Percentiles rank a stretch among this genome's conserved stretches.
Evolutionary conservation across 768 basidiomycete species (phyloP).

Genomic region (Suillus ampliporus): DNA sequence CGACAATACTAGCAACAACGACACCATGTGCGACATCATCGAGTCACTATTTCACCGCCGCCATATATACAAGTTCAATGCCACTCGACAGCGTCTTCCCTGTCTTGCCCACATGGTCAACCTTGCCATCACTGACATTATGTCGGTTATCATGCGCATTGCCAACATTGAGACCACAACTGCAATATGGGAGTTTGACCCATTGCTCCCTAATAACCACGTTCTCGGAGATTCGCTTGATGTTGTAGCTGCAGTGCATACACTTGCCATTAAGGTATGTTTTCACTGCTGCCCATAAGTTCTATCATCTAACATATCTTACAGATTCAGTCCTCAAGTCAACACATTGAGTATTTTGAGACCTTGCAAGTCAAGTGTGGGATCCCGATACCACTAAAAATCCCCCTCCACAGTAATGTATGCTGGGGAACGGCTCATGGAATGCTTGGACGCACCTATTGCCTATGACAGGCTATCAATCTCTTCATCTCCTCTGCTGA

Average conservation of each 20-base stretch:
- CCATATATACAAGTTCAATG: conserved; percentile 14
- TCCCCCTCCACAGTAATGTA: conserved; percentile 30
- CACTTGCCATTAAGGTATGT: conserved; percentile 13
- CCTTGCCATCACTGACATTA: conserved; percentile 30
- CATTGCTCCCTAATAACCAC: conserved; percentile 23
- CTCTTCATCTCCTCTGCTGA: conserved; percentile 12
- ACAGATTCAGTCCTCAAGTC: conserved; percentile 30
- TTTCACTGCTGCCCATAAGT: conserved; percentile 29
- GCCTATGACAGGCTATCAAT: conserved; percentile 20
- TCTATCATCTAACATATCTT: background rate
- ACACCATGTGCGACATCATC: conserved; percentile 21
- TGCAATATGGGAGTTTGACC: conserved; percentile 43
- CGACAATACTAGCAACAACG: conserved; percentile 32
- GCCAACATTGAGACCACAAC: conserved; percentile 31
- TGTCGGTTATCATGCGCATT: conserved; percentile 36
- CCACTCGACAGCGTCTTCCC: conserved; percentile 23
- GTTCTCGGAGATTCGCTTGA: conserved; percentile 34
- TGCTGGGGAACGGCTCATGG: conserved; percentile 29
- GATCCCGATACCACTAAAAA: conserved; percentile 21
- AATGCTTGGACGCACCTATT: conserved; percentile 24
- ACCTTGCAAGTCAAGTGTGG: conserved; percentile 23
- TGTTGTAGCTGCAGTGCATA: conserved; percentile 37
- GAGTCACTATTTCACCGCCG: conserved; percentile 19
- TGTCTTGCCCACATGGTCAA: conserved; percentile 38
- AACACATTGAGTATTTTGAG: conserved; percentile 29